Percentiles rank a stretch among this genome's conserved stretches.
These are phyloP conservation scores for Boletus subcaerulescens DNA, from an alignment of 768 basidiomycete species.

Conservation along the genomic window DNA sequence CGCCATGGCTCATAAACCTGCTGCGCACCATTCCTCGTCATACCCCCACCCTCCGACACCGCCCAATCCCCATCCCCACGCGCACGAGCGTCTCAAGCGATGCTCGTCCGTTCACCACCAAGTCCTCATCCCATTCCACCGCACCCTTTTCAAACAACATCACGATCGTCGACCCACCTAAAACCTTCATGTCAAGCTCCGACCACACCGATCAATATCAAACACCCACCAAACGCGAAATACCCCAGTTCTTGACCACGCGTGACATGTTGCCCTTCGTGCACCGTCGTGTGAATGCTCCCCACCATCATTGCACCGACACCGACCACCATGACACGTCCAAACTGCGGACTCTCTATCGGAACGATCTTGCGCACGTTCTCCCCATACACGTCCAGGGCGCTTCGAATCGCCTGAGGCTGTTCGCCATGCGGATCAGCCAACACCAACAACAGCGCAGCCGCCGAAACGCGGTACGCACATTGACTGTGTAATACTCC, in stretches of 20 bases:
- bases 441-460: background rate
- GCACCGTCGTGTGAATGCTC: conserved; percentile 82
- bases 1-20: conserved; percentile 1
- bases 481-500: conserved; percentile 96
- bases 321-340: conserved; percentile 88
- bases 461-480: conserved; percentile 38
- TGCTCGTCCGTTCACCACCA: conserved; percentile 78
- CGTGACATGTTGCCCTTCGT: conserved; percentile 75
- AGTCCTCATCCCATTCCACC: conserved; percentile 90
- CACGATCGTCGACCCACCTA: conserved; percentile 92
- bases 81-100: conserved; percentile 89
- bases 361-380: conserved; percentile 91
- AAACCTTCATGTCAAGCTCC: background rate
- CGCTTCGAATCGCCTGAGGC: conserved; percentile 92
- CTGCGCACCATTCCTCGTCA: conserved; percentile 8
- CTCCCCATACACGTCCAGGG: conserved; percentile 91
- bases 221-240: conserved; percentile 83
- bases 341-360: conserved; percentile 87
- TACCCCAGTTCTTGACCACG: conserved; percentile 92
- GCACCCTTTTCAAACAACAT: conserved; percentile 81
- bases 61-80: conserved; percentile 84
- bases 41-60: conserved; percentile 15
- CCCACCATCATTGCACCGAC: conserved; percentile 96
- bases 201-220: background rate
- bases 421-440: conserved; percentile 25